phyloP scores from a whole-genome alignment of 2,329 filamentous ascomycete genomes.

The Beauveria sp. region DNA sequence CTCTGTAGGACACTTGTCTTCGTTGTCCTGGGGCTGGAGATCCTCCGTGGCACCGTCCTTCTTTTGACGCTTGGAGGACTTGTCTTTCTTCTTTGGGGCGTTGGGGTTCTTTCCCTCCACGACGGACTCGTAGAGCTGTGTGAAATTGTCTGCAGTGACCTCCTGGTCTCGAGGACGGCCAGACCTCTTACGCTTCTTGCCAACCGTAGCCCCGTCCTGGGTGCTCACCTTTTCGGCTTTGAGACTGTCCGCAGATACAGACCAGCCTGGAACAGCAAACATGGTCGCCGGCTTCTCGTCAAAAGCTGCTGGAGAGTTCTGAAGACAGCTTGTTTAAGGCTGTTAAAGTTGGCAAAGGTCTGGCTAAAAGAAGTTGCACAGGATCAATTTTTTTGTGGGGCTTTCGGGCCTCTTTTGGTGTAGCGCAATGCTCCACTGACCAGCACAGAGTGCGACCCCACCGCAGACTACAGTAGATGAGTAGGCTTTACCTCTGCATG shows the following conservation, averaged over 20 bases:
- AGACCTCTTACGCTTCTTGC: conserved; percentile 51
- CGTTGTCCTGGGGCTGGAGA: conserved; percentile 11
- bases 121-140: conserved; percentile 69
- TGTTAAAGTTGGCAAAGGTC: not conserved
- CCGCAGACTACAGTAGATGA: too few species aligned
- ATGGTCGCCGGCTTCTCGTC: conserved; percentile 35
- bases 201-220: conserved; percentile 34
- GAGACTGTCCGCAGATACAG: conserved; percentile 62
- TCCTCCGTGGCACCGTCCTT: conserved; percentile 13
- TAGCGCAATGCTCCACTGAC: too few species aligned
- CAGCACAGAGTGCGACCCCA: not conserved
- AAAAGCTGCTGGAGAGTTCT: conserved; percentile 2
- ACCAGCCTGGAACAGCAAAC: conserved; percentile 95
- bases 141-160: conserved; percentile 64
- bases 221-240: conserved; percentile 54
- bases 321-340: not conserved
- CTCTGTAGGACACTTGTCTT: conserved; percentile 13
- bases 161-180: conserved; percentile 23
- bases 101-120: conserved; percentile 58
- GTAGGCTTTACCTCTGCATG: not conserved
- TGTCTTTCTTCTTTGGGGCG: conserved; percentile 16
- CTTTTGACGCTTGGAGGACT: conserved; percentile 28
- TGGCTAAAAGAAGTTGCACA: conserved; percentile 5
- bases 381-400: conserved; percentile 10
- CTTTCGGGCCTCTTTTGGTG: conserved; percentile 2